phyloP scores from a whole-genome alignment of 73 alveolate species.

The Blepharisma stoltei region DNA sequence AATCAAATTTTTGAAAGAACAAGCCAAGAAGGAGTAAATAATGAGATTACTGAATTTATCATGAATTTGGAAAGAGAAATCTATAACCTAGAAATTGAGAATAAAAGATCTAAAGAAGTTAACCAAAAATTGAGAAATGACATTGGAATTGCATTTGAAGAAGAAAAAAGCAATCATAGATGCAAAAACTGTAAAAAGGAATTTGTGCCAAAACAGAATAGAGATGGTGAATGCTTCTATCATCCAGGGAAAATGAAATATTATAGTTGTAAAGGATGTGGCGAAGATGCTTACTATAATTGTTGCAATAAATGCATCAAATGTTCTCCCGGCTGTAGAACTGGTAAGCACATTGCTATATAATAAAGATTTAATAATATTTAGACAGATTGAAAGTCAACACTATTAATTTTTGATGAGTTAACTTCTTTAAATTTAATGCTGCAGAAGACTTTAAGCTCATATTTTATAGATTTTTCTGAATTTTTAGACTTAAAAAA shows the following conservation, averaged over 20 bases:
- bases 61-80: neutral
- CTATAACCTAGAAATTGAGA: neutral
- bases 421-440: no score
- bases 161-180: neutral
- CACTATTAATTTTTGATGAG: no score
- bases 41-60: neutral
- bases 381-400: no score
- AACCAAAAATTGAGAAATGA: neutral
- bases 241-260: constrained; percentile 37
- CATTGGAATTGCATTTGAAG: neutral
- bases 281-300: constrained; percentile 38
- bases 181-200: constrained; percentile 32
- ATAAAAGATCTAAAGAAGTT: neutral
- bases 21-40: neutral
- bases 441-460: no score
- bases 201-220: constrained; percentile 35
- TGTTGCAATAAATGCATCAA: constrained; percentile 40
- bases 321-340: constrained; percentile 38
- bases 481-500: no score
- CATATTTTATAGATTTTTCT: no score
- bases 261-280: constrained; percentile 42
- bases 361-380: constrained; percentile 17
- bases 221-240: constrained; percentile 34
- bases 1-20: neutral
- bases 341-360: constrained; percentile 37